phyloP scores from a whole-genome alignment of 2,329 filamentous ascomycete genomes.

The Hymenoscyphus fructigenus region DNA sequence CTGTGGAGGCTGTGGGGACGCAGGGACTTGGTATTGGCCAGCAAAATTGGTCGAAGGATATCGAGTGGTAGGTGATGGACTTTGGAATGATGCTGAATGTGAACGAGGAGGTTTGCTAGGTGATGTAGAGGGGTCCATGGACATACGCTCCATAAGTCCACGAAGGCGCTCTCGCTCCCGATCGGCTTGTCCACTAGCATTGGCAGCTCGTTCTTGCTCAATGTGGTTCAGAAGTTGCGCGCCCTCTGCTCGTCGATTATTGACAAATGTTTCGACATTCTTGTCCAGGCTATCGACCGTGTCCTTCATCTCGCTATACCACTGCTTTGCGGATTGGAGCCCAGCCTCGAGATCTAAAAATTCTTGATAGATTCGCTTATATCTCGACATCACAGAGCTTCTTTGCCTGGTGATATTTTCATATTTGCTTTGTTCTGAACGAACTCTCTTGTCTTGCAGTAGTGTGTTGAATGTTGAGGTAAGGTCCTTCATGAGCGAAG shows the following conservation, averaged over 20 bases:
- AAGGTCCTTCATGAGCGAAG: slow-evolving; percentile 90
- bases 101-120: slow-evolving; percentile 42
- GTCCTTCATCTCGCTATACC: slow-evolving; percentile 95
- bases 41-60: slow-evolving; percentile 56
- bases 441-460: slow-evolving; percentile 89
- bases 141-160: slow-evolving; percentile 93
- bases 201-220: slow-evolving; percentile 36
- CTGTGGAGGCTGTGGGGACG: slow-evolving; percentile 49
- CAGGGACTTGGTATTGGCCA: slow-evolving; percentile 60
- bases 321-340: slow-evolving; percentile 81
- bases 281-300: slow-evolving; percentile 89
- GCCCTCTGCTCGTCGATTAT: slow-evolving; percentile 88
- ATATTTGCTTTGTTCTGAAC: slow-evolving; percentile 93
- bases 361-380: slow-evolving; percentile 88
- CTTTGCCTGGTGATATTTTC: slow-evolving; percentile 83
- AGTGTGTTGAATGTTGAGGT: slow-evolving; percentile 83
- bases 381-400: slow-evolving; percentile 77
- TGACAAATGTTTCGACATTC: slow-evolving; percentile 96
- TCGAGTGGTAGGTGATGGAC: slow-evolving; percentile 39
- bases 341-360: slow-evolving; percentile 88
- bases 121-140: slow-evolving; percentile 64
- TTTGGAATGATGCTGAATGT: slow-evolving; percentile 35
- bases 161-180: slow-evolving; percentile 82
- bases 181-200: slow-evolving; percentile 52
- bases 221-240: slow-evolving; percentile 87